A percentile compares a stretch with the other conserved stretches of the same genome.
Conservation (phyloP, 129 eudicot genomes). For the Scalesia atractyloides region DNA sequence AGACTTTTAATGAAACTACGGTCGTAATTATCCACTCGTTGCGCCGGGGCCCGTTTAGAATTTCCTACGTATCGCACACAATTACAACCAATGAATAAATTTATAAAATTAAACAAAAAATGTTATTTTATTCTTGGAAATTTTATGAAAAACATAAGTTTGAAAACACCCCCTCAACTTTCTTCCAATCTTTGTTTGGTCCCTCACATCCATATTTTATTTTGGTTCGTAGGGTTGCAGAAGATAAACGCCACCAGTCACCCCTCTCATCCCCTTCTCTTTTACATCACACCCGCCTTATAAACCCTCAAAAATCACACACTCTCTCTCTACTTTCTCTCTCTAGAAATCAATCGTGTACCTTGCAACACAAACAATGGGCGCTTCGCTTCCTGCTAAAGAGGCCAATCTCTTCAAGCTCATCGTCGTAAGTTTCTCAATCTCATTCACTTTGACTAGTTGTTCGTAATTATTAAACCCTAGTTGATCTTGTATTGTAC, state of each 20-base stretch:
- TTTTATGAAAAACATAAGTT: background rate
- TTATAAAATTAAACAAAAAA: no score
- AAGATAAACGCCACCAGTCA: constrained; percentile 88
- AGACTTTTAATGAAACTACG: no score
- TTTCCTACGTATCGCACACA: no score
- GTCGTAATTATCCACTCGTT: no score
- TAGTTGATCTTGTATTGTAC: constrained; percentile 25
- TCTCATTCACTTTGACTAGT: constrained; percentile 18
- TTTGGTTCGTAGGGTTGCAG: constrained; percentile 81
- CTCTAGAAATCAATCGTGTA: background rate
- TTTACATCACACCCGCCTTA: constrained; percentile 33
- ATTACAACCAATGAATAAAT: no score
- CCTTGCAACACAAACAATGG: constrained; percentile 54
- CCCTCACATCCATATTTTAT: background rate
- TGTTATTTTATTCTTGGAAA: no score
- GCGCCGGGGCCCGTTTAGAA: no score
- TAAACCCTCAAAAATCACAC: constrained; percentile 33
- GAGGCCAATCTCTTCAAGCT: constrained; percentile 99
- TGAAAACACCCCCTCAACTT: background rate
- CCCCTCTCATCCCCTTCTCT: constrained; percentile 31
- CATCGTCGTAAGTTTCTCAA: constrained; percentile 75
- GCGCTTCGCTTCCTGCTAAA: constrained; percentile 94
- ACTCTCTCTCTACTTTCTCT: constrained; percentile 28
- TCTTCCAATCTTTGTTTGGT: background rate
- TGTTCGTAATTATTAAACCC: constrained; percentile 39